Evolutionary conservation across 768 basidiomycete species (phyloP).

Genomic region (Lactarius hengduanensis): DNA sequence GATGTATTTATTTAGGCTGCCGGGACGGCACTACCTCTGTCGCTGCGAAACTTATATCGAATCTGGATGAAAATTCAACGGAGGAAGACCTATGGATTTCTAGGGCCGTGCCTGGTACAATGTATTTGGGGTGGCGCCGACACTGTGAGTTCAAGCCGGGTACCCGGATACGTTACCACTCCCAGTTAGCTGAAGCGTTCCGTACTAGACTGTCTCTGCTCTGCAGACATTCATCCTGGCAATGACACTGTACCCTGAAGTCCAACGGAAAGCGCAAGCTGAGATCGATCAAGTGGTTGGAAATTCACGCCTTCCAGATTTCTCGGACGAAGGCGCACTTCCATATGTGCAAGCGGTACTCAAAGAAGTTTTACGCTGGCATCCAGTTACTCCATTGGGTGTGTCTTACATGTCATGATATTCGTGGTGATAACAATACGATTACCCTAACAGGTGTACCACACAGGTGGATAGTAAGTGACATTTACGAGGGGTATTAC

Average conservation of each 20-base stretch:
- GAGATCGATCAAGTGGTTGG: neutral
- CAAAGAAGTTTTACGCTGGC: neutral
- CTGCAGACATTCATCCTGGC: neutral
- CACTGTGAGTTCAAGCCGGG: neutral
- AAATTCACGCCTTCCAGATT: neutral
- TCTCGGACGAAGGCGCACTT: neutral
- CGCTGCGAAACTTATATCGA: neutral
- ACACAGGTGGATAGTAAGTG: neutral
- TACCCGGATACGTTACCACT: too few relatives aligned
- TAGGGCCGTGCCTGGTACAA: neutral
- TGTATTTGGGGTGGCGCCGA: neutral
- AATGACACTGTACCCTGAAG: neutral
- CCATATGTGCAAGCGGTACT: neutral
- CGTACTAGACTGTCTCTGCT: neutral
- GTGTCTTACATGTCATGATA: neutral
- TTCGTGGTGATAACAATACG: neutral
- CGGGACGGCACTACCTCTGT: neutral
- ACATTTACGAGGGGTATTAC: neutral
- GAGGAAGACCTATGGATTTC: neutral
- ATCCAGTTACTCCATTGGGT: neutral
- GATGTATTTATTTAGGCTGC: neutral
- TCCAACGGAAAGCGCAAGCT: neutral
- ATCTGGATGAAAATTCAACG: neutral
- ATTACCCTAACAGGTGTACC: neutral
- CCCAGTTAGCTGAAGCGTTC: neutral